Evolutionary conservation across 75 land plant genomes (phyloP).

Genomic region (Cunninghamia lanceolata): DNA sequence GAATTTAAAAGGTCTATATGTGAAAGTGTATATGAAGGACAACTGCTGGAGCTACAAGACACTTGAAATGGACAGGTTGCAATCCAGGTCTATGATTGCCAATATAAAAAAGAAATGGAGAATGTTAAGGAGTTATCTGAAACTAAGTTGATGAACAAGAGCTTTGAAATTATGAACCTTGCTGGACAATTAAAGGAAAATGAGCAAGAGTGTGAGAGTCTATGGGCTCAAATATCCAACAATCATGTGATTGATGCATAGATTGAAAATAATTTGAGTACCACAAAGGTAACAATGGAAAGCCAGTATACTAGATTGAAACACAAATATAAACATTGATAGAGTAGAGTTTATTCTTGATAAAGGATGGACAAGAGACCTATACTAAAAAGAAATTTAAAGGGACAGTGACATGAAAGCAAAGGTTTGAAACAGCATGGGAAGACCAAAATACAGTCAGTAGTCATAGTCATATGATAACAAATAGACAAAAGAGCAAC

Average conservation of each 20-base stretch:
- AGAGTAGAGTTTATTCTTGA: too few relatives aligned
- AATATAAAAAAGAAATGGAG: not conserved
- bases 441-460: too few relatives aligned
- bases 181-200: not conserved
- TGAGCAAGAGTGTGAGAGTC: not conserved
- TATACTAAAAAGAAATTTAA: too few relatives aligned
- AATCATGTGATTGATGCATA: conserved; percentile 8
- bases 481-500: too few relatives aligned
- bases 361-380: too few relatives aligned
- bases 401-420: too few relatives aligned
- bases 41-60: not conserved
- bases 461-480: too few relatives aligned
- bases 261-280: conserved; percentile 8
- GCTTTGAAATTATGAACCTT: not conserved
- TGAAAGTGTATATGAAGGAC: not conserved
- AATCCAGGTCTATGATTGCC: not conserved
- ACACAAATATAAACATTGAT: too few relatives aligned
- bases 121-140: not conserved
- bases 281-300: not conserved
- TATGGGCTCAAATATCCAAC: not conserved
- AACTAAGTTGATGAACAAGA: not conserved
- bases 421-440: too few relatives aligned
- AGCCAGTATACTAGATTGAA: not conserved
- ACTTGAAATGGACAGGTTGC: not conserved
- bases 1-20: not conserved